Evolutionary conservation across 2,329 filamentous ascomycete species (phyloP).

Genomic region (Aspergillus alliaceus): DNA sequence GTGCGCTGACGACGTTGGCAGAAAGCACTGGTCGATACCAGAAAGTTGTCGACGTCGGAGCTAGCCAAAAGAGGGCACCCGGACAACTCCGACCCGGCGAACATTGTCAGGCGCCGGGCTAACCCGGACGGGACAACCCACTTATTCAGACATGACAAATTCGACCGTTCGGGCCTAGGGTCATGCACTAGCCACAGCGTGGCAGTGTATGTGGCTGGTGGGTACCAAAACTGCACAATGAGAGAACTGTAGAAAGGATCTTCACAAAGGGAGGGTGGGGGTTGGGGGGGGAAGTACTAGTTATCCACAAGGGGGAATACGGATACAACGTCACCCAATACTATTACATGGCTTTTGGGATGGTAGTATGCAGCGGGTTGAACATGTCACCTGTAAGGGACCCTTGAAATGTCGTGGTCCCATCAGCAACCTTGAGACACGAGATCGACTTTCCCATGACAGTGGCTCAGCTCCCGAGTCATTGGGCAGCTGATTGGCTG

Average conservation of each 20-base stretch:
- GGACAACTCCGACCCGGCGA: conserved; percentile 4
- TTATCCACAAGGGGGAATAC: not conserved
- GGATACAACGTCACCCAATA: not conserved
- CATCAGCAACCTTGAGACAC: conserved; percentile 14
- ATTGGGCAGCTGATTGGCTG: conserved; percentile 4
- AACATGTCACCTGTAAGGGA: conserved; percentile 19
- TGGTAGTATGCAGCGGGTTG: conserved; percentile 1
- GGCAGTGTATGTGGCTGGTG: conserved; percentile 8
- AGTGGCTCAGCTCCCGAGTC: conserved; percentile 10
- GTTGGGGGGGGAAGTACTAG: no score
- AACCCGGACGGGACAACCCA: no score
- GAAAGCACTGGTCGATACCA: conserved; percentile 10
- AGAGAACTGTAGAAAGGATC: not conserved
- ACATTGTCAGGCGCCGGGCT: no score
- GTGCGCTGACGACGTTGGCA: not conserved
- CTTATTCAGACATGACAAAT: conserved; percentile 5
- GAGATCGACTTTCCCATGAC: conserved; percentile 11
- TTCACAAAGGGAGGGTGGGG: no score
- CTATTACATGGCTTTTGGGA: not conserved
- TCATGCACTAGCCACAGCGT: conserved; percentile 6
- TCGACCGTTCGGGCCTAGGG: not conserved
- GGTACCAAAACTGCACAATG: not conserved
- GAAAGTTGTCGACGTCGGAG: not conserved
- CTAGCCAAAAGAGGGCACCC: not conserved
- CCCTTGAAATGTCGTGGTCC: conserved; percentile 2